phyloP scores from a whole-genome alignment of 2,329 filamentous ascomycete species.

The Plenodomus lindquistii region DNA sequence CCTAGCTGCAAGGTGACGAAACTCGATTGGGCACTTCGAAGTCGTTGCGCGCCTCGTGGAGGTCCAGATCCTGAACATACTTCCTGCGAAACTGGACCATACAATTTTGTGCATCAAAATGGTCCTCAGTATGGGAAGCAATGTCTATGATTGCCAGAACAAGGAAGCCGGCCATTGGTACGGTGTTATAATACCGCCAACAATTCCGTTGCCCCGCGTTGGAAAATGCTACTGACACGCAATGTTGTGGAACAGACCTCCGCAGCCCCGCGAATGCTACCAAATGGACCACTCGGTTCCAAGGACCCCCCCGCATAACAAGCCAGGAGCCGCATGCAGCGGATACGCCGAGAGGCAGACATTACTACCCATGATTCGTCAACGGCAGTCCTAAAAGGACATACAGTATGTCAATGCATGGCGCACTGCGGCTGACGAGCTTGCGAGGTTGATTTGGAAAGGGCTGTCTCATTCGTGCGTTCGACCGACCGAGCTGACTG shows the following conservation, averaged over 20 bases:
- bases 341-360: conserved; percentile 6
- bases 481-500: background rate
- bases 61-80: too few relatives aligned
- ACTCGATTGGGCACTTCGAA: too few relatives aligned
- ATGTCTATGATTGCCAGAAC: too few relatives aligned
- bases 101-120: too few relatives aligned
- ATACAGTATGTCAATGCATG: conserved; percentile 3
- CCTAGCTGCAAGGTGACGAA: too few relatives aligned
- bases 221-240: background rate
- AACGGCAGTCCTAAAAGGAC: conserved; percentile 1
- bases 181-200: background rate
- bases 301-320: conserved; percentile 24
- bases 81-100: too few relatives aligned
- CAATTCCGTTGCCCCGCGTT: conserved; percentile 4
- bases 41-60: too few relatives aligned
- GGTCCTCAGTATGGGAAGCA: too few relatives aligned
- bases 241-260: background rate
- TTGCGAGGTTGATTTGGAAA: background rate
- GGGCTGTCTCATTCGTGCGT: background rate
- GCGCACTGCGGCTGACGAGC: conserved; percentile 13
- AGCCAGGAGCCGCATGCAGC: conserved; percentile 25
- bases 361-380: conserved; percentile 7
- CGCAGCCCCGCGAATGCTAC: conserved; percentile 21
- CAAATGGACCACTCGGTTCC: conserved; percentile 12
- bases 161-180: background rate